Base-by-base conservation (phyloP, 1,284 basidiomycete genomes). In the Sanghuangporus sanghuang region DNA sequence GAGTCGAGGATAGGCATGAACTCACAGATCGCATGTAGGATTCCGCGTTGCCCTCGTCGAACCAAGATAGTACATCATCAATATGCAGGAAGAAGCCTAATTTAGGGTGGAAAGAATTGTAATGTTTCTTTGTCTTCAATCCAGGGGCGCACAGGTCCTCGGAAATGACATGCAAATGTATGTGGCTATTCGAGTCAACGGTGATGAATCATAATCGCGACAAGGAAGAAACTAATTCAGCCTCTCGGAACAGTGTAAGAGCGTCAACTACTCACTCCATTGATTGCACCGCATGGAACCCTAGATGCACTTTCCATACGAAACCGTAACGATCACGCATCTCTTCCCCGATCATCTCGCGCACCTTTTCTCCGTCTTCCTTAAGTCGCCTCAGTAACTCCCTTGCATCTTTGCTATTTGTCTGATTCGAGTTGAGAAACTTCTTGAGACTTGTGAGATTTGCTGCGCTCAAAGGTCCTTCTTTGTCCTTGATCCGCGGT, bases 121-220 rank as follows among this genome's bases (percentile, higher is more conserved):
- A 95, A 70, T 98, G 95, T 71, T 92, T 95, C 80, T 97, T 98
- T 66, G 83, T 85, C 75, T 96, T 98, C 76, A 98, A 76, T 42
- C 78, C 76, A 2, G 84, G 79, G 0, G 90, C 89, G 57, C 85
- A 81, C 18, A 97, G 76, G 72, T 99, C 96, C 21, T 83, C 80
- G 0, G 95, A 96, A 35, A 98, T 79, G 64, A 98, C 85, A 72
- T 98, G 95, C 6, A 95, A 75, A 71, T 96, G 95, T 1, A 95
- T 66, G 72, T 96, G 93, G 66, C 93, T 95, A 66, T 16, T 57
- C 11, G 58, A 42, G 27, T 57, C 36, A 40, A 61, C 36, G n/a
- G 35, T 32, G 18, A 23, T 9, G 7, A n/a, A 49, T 58, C 27
- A 32, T 32, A 32, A 32, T 32, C 27, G 27, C 27, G 27, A 32